Percentiles rank a stretch among this genome's conserved stretches.
phyloP scores from a whole-genome alignment of 2,329 filamentous ascomycete species.

The Exophiala sideris region DNA sequence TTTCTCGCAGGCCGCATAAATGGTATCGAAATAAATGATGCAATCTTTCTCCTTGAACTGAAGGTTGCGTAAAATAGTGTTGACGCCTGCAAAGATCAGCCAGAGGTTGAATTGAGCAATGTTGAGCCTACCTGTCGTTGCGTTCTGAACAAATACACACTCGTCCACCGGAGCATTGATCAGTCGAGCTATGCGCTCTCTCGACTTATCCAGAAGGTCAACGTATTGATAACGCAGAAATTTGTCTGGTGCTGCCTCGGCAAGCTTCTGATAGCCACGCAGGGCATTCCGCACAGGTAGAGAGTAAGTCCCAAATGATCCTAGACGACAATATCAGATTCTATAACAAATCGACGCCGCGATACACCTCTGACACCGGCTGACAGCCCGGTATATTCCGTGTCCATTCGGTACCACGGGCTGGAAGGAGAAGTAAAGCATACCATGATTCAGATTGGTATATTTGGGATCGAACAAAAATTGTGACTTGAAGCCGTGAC shows the following conservation, averaged over 20 bases:
- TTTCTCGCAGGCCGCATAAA: slow-evolving; percentile 76
- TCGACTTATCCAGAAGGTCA: slow-evolving; percentile 60
- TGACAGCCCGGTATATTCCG: neutral
- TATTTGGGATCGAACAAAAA: slow-evolving; percentile 69
- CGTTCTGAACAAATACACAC: slow-evolving; percentile 76
- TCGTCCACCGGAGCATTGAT: slow-evolving; percentile 64
- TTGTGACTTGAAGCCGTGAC: slow-evolving; percentile 56
- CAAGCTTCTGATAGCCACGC: slow-evolving; percentile 61
- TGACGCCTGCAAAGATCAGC: slow-evolving; percentile 51
- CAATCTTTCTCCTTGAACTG: slow-evolving; percentile 66
- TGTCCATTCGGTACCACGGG: neutral
- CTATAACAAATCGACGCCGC: too few species aligned
- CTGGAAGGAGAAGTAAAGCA: slow-evolving; percentile 16
- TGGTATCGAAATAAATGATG: slow-evolving; percentile 62
- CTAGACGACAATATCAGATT: slow-evolving; percentile 8
- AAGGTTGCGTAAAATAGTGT: slow-evolving; percentile 76
- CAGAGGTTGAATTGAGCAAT: neutral
- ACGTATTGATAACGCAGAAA: slow-evolving; percentile 72
- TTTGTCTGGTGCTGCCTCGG: slow-evolving; percentile 67
- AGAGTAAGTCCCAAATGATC: slow-evolving; percentile 79
- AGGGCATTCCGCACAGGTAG: slow-evolving; percentile 57
- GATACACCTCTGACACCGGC: neutral
- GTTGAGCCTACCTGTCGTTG: slow-evolving; percentile 55
- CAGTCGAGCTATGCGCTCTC: slow-evolving; percentile 61
- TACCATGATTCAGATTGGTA: slow-evolving; percentile 76